phyloP scores from a whole-genome alignment of 805 yeast genomes.

The Saccharomyces mikatae region DNA sequence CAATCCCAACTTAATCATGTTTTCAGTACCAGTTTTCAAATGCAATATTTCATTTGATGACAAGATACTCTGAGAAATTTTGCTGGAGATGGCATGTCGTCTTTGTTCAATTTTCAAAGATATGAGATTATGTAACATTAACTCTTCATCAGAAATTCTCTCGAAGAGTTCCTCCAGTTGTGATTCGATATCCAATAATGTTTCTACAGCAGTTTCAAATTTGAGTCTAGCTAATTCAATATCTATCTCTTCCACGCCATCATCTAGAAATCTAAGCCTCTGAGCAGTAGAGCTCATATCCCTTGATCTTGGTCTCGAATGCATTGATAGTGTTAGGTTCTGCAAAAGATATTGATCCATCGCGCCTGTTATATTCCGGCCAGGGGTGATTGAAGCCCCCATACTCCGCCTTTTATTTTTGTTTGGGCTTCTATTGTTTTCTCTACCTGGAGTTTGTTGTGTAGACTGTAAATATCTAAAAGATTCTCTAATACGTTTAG shows the following conservation, averaged over 20 bases:
- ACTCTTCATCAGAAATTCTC: conserved; percentile 21
- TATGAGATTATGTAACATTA: conserved; percentile 28
- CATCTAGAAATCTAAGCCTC: conserved; percentile 48
- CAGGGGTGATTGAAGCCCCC: conserved; percentile 14
- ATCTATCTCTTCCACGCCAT: conserved; percentile 60
- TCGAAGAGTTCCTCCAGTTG: conserved; percentile 12
- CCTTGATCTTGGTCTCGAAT: conserved; percentile 47
- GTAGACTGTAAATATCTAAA: conserved; percentile 33
- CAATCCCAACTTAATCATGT: conserved; percentile 35
- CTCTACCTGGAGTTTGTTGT: conserved; percentile 30
- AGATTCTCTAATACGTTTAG: conserved; percentile 38
- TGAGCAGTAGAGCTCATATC: conserved; percentile 39
- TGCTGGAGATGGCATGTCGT: conserved; percentile 26
- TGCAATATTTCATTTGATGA: conserved; percentile 23
- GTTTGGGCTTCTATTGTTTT: conserved; percentile 26
- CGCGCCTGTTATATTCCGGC: conserved; percentile 7
- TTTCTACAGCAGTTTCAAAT: conserved; percentile 38
- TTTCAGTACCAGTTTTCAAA: conserved; percentile 21
- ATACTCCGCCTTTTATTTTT: conserved; percentile 30
- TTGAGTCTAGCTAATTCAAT: conserved; percentile 54
- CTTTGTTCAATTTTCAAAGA: conserved; percentile 28
- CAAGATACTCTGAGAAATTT: conserved; percentile 31
- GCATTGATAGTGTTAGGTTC: conserved; percentile 54
- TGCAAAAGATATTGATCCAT: conserved; percentile 38
- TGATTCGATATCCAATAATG: conserved; percentile 29